Evolutionary conservation across 2,329 filamentous ascomycete genomes (phyloP).

Genomic region (Alternaria postmessia): DNA sequence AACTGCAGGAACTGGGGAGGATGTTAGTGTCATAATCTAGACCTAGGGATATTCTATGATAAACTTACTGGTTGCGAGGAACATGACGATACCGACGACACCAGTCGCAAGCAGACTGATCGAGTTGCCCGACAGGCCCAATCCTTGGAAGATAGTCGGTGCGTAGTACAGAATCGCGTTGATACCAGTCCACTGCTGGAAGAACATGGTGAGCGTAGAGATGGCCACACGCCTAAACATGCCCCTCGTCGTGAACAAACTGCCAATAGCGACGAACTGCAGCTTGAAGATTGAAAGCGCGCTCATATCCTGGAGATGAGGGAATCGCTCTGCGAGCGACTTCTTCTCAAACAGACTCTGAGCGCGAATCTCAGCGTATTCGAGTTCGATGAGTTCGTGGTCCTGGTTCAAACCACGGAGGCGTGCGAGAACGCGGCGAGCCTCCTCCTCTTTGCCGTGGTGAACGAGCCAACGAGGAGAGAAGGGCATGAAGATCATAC

Average conservation of each 20-base stretch:
- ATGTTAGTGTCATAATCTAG: not conserved
- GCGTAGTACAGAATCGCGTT: constrained; percentile 60
- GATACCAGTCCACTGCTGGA: constrained; percentile 57
- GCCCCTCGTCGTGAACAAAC: constrained; percentile 68
- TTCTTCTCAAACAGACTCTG: constrained; percentile 79
- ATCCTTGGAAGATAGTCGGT: constrained; percentile 58
- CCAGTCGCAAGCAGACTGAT: constrained; percentile 71
- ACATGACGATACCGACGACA: constrained; percentile 75
- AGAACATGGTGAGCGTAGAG: constrained; percentile 59
- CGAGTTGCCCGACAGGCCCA: constrained; percentile 57
- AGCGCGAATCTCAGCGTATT: constrained; percentile 82
- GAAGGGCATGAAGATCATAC: constrained; percentile 82
- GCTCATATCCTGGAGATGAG: constrained; percentile 67
- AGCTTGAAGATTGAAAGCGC: constrained; percentile 61
- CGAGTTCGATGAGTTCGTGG: constrained; percentile 74
- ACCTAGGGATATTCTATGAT: accelerated
- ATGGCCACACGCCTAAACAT: constrained; percentile 73
- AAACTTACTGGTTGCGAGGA: constrained; percentile 56
- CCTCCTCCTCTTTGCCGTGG: constrained; percentile 73
- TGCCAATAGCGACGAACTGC: constrained; percentile 71
- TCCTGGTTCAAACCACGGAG: constrained; percentile 69
- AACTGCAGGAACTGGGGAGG: constrained; percentile 62
- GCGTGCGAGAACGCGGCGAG: constrained; percentile 66
- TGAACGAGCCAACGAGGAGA: constrained; percentile 78
- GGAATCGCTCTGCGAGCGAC: constrained; percentile 71